These are phyloP conservation scores for Saccharomyces hybrid DNA, from an alignment of 1,139 yeast species.

Conservation along the genomic window DNA sequence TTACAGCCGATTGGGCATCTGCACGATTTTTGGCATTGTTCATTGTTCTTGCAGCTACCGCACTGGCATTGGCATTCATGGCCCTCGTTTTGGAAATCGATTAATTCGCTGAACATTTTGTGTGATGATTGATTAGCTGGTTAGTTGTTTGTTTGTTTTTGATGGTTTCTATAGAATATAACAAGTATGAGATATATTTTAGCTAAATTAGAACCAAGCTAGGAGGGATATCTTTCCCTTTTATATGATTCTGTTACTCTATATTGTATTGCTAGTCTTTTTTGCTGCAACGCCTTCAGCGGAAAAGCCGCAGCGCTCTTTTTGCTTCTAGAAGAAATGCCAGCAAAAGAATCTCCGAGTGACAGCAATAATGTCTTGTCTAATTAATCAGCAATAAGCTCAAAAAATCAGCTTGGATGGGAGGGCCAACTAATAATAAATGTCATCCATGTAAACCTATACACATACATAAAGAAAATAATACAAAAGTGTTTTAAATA, in stretches of 20 bases:
- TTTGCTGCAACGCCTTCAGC: background rate
- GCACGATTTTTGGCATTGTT: background rate
- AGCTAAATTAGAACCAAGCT: too few species aligned
- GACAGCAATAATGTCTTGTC: background rate
- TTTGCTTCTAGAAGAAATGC: background rate
- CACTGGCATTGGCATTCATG: background rate
- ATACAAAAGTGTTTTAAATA: slow-evolving; percentile 1
- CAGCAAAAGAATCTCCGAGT: background rate
- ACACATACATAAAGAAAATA: background rate
- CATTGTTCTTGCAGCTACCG: background rate
- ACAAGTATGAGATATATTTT: too few species aligned
- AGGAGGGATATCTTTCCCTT: background rate
- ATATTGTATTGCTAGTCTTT: background rate
- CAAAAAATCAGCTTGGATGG: too few species aligned
- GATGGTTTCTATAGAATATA: background rate
- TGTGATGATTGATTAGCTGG: too few species aligned
- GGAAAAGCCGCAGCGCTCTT: background rate
- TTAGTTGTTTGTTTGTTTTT: too few species aligned
- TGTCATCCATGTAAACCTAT: slow-evolving; percentile 1
- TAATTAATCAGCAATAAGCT: too few species aligned
- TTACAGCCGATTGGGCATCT: background rate
- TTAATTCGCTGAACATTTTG: background rate
- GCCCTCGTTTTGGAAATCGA: background rate
- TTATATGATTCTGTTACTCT: background rate
- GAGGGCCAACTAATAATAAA: too few species aligned